Evolutionary conservation across 345 rosid genomes (phyloP), one percentile per base, ranked within the genome.

Genomic region (Moringa oleifera): DNA sequence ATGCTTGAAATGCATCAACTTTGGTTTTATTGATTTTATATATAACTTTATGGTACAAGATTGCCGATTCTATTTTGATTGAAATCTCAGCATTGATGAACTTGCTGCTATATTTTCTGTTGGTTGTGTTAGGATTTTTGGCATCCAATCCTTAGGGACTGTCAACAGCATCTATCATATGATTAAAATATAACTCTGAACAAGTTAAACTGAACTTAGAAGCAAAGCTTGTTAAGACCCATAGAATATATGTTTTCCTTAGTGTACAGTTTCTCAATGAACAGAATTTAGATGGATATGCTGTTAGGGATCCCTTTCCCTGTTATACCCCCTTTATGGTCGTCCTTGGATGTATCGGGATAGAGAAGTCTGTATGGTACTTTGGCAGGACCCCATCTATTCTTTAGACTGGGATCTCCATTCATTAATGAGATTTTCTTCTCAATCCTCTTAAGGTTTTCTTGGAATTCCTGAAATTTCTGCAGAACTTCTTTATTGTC

Each of bases 231-330:
- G n/a, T n/a, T n/a, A n/a, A n/a, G n/a, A n/a, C n/a, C n/a, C n/a
- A n/a, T n/a, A n/a, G n/a, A n/a, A n/a, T n/a, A n/a, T n/a, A n/a
- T n/a, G n/a, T n/a, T n/a, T n/a, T n/a, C n/a, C n/a, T n/a, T n/a
- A n/a, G n/a, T n/a, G n/a, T n/a, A n/a, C n/a, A n/a, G 47, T 41
- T 41, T 41, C 1, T 41, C 47, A 41, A 41, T 41, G 12, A 41
- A 7, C 13, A 4, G 1, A 41, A 41, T 41, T 41, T 15, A 41
- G 12, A 41, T 41, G 47, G 83, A 72, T 62, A 81, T 80, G 70
- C 89, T 81, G 59, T 78, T 81, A 7, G 89, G 88, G 46, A 83
- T 78, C 25, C 87, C 89, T 62, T 51, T 76, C 28, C 81, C 80
- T 3, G 72, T 74, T 31, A 77, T 60, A 22, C 83, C 83, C 23